Evolutionary conservation across 495 filamentous ascomycete species (phyloP), one percentile per base, ranked within the genome.

Genomic region (Penicillium diatomitis): DNA sequence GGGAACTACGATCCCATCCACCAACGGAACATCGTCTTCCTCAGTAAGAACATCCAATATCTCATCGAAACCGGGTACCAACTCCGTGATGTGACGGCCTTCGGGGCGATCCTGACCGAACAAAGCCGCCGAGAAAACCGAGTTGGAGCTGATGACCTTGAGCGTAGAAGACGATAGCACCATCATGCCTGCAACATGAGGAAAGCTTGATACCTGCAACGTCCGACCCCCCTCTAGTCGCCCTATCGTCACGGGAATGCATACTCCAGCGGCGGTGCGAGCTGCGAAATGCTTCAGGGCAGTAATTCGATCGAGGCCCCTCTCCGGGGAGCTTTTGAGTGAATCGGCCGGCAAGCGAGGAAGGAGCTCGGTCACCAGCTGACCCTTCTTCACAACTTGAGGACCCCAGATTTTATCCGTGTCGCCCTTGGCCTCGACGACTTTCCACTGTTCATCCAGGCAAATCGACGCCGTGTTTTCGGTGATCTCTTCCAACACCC

Each of bases 401-500:
- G 83, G 76, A 27, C 91, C 90, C 84, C 90, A 96, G 41, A 96
- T 88, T 10, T 82, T 78, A 20, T 79, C 81, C 2, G 77, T 76
- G 37, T 83, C 79, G 29, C 92, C 92, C 9, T 77, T 73, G 27
- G 83, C 75, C 40, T 75, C 78, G 10, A 76, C 71, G 10, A 96
- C 74, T 34, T 76, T 75, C 44, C 88, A 89, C 30, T 85, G 80
- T 37, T 84, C 77, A 57, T 91, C 88, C 28, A 89, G 75, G 29
- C 63, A 75, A 7, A 98, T 56, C 47, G 76, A 75, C 30, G 86
- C 89, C 34, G 91, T 82, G 61, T 98, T 90, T 70, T 98, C 92
- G 46, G 88, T 88, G 46, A 98, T 96, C 65, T 98, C 92, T 67
- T 98, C 92, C 4, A 98, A 62, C 10, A 98, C 92, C 92, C 92